Conservation (phyloP, 352 stramenopile species). For the Pythium oligandrum region DNA sequence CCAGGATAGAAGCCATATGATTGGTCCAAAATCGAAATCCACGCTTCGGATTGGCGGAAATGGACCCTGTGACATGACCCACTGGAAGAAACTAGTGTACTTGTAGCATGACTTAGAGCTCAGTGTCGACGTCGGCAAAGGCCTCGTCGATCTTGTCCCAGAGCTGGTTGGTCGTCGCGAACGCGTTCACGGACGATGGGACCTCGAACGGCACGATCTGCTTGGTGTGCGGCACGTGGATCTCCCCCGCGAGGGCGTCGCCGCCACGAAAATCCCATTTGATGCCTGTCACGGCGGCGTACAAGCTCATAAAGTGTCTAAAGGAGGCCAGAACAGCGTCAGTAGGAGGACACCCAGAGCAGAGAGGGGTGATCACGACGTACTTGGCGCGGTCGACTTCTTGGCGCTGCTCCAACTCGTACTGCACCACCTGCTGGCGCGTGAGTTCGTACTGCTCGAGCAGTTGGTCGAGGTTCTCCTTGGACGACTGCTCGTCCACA, state of each 20-base stretch:
- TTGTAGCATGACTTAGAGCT: constrained; percentile 23
- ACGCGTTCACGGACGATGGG: constrained; percentile 40
- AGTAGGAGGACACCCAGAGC: not conserved
- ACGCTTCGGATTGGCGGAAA: too few relatives aligned
- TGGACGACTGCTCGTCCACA: constrained; percentile 63
- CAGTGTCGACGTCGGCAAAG: constrained; percentile 52
- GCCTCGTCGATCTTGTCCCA: constrained; percentile 69
- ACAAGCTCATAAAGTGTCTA: constrained; percentile 77
- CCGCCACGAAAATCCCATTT: constrained; percentile 65
- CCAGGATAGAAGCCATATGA: too few relatives aligned
- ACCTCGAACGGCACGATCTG: constrained; percentile 56
- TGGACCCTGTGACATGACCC: too few relatives aligned
- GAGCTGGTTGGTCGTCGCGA: constrained; percentile 51
- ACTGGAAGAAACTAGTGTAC: not conserved
- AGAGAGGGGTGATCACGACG: not conserved
- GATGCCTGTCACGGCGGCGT: constrained; percentile 70
- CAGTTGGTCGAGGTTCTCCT: constrained; percentile 51
- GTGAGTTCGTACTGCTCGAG: constrained; percentile 67
- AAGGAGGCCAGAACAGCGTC: too few relatives aligned
- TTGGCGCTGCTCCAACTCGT: constrained; percentile 54
- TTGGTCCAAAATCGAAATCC: too few relatives aligned
- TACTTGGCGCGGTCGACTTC: constrained; percentile 73
- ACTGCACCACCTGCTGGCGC: constrained; percentile 53
- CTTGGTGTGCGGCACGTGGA: constrained; percentile 55
- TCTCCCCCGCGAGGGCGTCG: constrained; percentile 49